Percentiles rank a stretch among this genome's conserved stretches.
Evolutionary conservation across 2,329 filamentous ascomycete genomes (phyloP).

Genomic region (Ramichloridium luteum): DNA sequence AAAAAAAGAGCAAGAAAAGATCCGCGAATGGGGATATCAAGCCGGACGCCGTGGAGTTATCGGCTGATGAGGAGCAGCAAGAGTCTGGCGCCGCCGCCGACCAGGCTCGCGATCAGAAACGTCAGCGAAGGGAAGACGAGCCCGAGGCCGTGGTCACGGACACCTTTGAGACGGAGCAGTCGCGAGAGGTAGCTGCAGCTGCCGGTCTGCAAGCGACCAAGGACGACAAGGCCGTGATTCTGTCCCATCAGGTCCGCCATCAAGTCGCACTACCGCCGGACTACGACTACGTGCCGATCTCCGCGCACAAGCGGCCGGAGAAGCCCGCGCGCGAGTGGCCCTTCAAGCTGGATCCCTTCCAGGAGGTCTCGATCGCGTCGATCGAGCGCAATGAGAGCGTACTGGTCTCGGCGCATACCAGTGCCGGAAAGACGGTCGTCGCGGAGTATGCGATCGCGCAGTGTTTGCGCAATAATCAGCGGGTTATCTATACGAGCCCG

Average conservation of each 20-base stretch:
- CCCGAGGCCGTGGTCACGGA: constrained; percentile 78
- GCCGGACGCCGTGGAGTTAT: constrained; percentile 17
- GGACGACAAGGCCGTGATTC: constrained; percentile 59
- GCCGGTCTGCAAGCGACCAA: constrained; percentile 53
- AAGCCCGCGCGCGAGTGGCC: constrained; percentile 73
- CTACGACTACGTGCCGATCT: constrained; percentile 65
- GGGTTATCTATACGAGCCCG: constrained; percentile 97
- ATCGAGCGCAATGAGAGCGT: constrained; percentile 96
- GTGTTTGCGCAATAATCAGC: constrained; percentile 90
- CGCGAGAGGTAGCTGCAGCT: constrained; percentile 73
- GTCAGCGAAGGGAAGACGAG: constrained; percentile 51
- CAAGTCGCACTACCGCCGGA: constrained; percentile 90
- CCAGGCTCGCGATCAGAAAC: constrained; percentile 46
- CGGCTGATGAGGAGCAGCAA: constrained; percentile 32
- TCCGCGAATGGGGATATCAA: constrained; percentile 73
- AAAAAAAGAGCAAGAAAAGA: constrained; percentile 59
- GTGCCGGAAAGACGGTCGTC: constrained; percentile 94
- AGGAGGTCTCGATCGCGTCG: constrained; percentile 84
- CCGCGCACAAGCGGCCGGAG: constrained; percentile 79
- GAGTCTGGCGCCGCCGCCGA: constrained; percentile 29
- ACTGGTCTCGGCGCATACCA: constrained; percentile 90
- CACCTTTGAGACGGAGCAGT: constrained; percentile 88
- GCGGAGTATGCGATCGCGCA: constrained; percentile 98
- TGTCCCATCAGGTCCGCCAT: constrained; percentile 97
- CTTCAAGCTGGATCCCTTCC: constrained; percentile 94